Percentiles rank a stretch among this genome's conserved stretches.
Evolutionary conservation across 2,329 filamentous ascomycete species (phyloP).

Genomic region (Pochonia chlamydosporia): DNA sequence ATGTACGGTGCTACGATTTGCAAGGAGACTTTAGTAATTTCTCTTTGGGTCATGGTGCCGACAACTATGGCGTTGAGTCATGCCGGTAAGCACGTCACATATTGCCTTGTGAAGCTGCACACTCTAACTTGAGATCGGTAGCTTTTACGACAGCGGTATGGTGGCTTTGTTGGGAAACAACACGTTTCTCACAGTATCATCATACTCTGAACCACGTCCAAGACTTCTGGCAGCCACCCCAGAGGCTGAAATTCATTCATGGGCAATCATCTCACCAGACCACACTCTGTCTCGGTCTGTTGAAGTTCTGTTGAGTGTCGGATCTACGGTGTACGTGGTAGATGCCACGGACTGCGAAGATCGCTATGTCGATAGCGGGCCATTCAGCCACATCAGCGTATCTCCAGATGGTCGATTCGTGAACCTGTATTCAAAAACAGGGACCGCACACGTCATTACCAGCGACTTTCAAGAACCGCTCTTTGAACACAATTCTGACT

Average conservation of each 20-base stretch:
- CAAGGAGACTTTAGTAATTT: slow-evolving; percentile 95
- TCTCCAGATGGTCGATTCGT: slow-evolving; percentile 88
- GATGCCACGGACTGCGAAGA: slow-evolving; percentile 90
- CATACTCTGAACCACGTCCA: slow-evolving; percentile 85
- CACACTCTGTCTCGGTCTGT: slow-evolving; percentile 89
- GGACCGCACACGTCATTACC: slow-evolving; percentile 86
- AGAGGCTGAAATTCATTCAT: slow-evolving; percentile 74
- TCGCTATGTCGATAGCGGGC: slow-evolving; percentile 82
- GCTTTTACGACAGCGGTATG: slow-evolving; percentile 87
- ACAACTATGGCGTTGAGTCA: slow-evolving; percentile 80
- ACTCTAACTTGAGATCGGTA: slow-evolving; percentile 12
- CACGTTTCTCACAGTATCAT: slow-evolving; percentile 75
- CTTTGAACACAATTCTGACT: slow-evolving; percentile 86
- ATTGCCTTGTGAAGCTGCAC: background rate
- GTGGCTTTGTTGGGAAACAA: slow-evolving; percentile 90
- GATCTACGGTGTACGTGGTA: slow-evolving; percentile 76
- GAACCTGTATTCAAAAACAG: slow-evolving; percentile 78
- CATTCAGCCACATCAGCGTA: slow-evolving; percentile 84
- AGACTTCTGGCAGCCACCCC: slow-evolving; percentile 73
- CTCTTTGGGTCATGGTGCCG: slow-evolving; percentile 81
- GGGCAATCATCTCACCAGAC: slow-evolving; percentile 81
- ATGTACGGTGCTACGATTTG: slow-evolving; percentile 85
- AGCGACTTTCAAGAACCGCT: slow-evolving; percentile 91
- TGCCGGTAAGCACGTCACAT: slow-evolving; percentile 51
- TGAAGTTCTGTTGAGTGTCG: slow-evolving; percentile 83